Percentiles rank a stretch among this genome's conserved stretches.
phyloP scores from a whole-genome alignment of 352 stramenopile genomes.

The Plasmopara muralis region DNA sequence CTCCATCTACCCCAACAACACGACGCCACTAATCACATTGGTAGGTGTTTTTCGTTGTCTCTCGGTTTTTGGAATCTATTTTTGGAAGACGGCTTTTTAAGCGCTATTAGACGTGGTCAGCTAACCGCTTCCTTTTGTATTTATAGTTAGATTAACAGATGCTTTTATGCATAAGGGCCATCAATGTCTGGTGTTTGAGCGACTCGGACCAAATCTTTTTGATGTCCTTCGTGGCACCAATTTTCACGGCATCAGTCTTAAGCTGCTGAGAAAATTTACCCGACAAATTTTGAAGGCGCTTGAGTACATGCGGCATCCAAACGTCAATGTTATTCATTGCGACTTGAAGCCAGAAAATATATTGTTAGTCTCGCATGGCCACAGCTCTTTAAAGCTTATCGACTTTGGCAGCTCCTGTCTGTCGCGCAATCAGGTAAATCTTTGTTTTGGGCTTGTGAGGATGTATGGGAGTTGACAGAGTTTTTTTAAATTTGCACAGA shows the following conservation, averaged over 20 bases:
- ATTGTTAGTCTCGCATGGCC: slow-evolving; percentile 89
- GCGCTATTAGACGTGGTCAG: neutral
- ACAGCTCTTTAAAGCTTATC: slow-evolving; percentile 98
- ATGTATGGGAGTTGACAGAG: slow-evolving; percentile 1
- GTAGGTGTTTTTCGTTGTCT: slow-evolving; percentile 34
- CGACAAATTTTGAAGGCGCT: slow-evolving; percentile 90
- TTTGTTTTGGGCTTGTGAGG: neutral
- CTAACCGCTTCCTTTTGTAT: slow-evolving; percentile 15
- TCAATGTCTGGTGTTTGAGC: slow-evolving; percentile 98
- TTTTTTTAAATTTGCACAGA: slow-evolving; percentile 24
- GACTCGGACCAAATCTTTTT: slow-evolving; percentile 95
- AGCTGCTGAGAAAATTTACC: slow-evolving; percentile 93
- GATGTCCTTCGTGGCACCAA: slow-evolving; percentile 93
- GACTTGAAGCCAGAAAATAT: slow-evolving; percentile 99
- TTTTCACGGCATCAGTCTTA: slow-evolving; percentile 89
- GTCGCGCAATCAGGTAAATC: slow-evolving; percentile 79
- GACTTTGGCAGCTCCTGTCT: slow-evolving; percentile 98
- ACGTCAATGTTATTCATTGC: slow-evolving; percentile 98
- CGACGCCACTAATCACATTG: slow-evolving; percentile 88
- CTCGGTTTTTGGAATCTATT: slow-evolving; percentile 18
- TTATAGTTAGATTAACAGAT: slow-evolving; percentile 87
- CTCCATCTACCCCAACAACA: slow-evolving; percentile 70
- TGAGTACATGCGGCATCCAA: slow-evolving; percentile 81
- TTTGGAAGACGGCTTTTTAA: slow-evolving; percentile 14
- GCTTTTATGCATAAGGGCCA: slow-evolving; percentile 95